A percentile compares a stretch with the other conserved stretches of the same genome.
Conservation (phyloP, 371 early-diverging fungal species). For the Batrachochytrium dendrobatidis region DNA sequence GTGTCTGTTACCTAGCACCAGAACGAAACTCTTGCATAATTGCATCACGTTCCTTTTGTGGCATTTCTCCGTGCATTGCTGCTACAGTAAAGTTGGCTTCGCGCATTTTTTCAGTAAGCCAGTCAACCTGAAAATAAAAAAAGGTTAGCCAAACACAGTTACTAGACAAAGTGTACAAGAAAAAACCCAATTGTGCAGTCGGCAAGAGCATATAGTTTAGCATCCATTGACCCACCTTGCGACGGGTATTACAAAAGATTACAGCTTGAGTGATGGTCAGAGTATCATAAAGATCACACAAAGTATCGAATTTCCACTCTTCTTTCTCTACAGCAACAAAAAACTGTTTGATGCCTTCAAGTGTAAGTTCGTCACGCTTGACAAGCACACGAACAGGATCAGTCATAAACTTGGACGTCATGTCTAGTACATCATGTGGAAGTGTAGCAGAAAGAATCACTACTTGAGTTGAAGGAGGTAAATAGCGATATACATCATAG, state of each 20-base stretch:
- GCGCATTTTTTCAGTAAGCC: slow-evolving; percentile 92
- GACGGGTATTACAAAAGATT: slow-evolving; percentile 97
- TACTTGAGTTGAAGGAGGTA: slow-evolving; percentile 93
- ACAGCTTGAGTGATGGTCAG: slow-evolving; percentile 97
- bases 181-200: too few relatives aligned
- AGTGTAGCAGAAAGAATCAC: slow-evolving; percentile 98
- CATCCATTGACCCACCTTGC: slow-evolving; percentile 72
- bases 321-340: slow-evolving; percentile 95
- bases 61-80: slow-evolving; percentile 98
- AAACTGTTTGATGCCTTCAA: slow-evolving; percentile 99
- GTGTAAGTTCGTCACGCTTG: slow-evolving; percentile 99
- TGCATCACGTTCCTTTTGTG: slow-evolving; percentile 91
- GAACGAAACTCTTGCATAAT: slow-evolving; percentile 97
- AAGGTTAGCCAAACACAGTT: not conserved
- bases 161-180: too few relatives aligned
- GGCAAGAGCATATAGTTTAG: not conserved
- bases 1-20: slow-evolving; percentile 57
- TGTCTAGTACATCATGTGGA: slow-evolving; percentile 94
- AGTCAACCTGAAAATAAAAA: slow-evolving; percentile 74
- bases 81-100: slow-evolving; percentile 93
- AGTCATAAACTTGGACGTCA: slow-evolving; percentile 95
- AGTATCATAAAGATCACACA: slow-evolving; percentile 95
- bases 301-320: slow-evolving; percentile 94
- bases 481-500: slow-evolving; percentile 89
- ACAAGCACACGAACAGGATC: slow-evolving; percentile 98